phyloP scores from a whole-genome alignment of 2,329 filamentous ascomycete species.

The Alternaria dauci region DNA sequence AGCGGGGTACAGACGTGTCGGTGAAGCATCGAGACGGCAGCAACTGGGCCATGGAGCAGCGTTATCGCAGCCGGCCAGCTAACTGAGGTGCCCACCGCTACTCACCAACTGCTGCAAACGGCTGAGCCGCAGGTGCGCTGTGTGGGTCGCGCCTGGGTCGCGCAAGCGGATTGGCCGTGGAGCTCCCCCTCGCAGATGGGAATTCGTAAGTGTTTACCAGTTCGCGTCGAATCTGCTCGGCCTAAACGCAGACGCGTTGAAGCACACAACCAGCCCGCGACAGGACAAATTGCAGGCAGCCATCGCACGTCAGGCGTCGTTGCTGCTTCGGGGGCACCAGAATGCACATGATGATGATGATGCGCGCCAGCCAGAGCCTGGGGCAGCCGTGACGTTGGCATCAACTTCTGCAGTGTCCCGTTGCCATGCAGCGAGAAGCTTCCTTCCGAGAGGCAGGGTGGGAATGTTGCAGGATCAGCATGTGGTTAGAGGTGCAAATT shows the following conservation, averaged over 20 bases:
- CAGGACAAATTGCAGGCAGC: slow-evolving; percentile 19
- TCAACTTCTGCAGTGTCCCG: slow-evolving; percentile 32
- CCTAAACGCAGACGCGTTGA: slow-evolving; percentile 33
- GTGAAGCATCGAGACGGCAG: slow-evolving; percentile 30
- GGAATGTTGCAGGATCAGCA: slow-evolving; percentile 15
- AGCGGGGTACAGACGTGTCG: slow-evolving; percentile 40
- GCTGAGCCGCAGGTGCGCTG: slow-evolving; percentile 40
- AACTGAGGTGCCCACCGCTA: slow-evolving; percentile 32
- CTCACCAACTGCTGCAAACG: slow-evolving; percentile 40
- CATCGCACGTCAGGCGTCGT: slow-evolving; percentile 6
- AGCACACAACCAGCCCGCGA: slow-evolving; percentile 11
- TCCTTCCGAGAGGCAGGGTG: slow-evolving; percentile 28
- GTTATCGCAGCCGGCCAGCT: slow-evolving; percentile 37
- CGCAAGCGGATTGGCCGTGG: slow-evolving; percentile 24
- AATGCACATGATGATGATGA: slow-evolving; percentile 27
- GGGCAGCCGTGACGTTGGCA: slow-evolving; percentile 26
- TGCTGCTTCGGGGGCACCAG: slow-evolving; percentile 28
- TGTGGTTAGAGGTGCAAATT: slow-evolving; percentile 15
- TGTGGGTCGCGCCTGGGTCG: slow-evolving; percentile 22
- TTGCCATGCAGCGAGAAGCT: slow-evolving; percentile 35
- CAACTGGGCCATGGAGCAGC: slow-evolving; percentile 17
- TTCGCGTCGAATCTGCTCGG: slow-evolving; percentile 30
- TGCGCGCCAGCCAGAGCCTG: slow-evolving; percentile 28
- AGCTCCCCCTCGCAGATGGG: slow-evolving; percentile 8
- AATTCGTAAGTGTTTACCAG: slow-evolving; percentile 29